phyloP scores from a whole-genome alignment of 441 rosid species.

The Jatropha podagrica region DNA sequence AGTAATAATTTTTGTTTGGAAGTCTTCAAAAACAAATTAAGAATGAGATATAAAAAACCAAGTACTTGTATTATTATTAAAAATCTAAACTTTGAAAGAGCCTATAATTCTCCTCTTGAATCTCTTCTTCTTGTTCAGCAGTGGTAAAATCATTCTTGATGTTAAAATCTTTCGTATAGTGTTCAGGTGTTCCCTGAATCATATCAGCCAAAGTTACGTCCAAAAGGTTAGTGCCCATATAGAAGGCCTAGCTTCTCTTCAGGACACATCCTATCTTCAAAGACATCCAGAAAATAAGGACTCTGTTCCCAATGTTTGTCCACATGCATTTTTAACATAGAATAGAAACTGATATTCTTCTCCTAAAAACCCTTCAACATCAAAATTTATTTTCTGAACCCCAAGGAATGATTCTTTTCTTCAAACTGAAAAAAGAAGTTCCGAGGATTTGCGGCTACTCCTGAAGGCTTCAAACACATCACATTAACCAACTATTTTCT shows the following conservation, averaged over 20 bases:
- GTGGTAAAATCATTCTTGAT: no score
- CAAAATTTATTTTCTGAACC: not conserved
- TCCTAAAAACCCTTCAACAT: not conserved
- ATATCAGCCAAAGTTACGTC: no score
- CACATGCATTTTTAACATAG: not conserved
- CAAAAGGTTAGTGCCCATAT: no score
- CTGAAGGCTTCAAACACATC: conserved; percentile 12
- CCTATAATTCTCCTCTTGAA: no score
- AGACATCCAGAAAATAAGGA: not conserved
- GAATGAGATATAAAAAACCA: no score
- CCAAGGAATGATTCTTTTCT: conserved; percentile 14
- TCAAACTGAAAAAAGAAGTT: not conserved
- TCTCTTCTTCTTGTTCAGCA: no score
- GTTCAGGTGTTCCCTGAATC: no score
- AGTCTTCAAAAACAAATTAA: no score
- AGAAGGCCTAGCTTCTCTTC: not conserved
- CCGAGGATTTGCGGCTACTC: not conserved
- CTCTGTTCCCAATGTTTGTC: not conserved
- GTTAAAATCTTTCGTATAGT: no score
- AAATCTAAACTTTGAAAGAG: no score
- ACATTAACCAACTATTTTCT: conserved; percentile 14
- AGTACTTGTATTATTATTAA: no score
- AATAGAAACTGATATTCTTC: not conserved
- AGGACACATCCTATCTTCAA: not conserved
- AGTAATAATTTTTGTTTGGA: no score